Base-by-base conservation (phyloP, 495 filamentous ascomycete genomes). In the Talaromyces liani region DNA sequence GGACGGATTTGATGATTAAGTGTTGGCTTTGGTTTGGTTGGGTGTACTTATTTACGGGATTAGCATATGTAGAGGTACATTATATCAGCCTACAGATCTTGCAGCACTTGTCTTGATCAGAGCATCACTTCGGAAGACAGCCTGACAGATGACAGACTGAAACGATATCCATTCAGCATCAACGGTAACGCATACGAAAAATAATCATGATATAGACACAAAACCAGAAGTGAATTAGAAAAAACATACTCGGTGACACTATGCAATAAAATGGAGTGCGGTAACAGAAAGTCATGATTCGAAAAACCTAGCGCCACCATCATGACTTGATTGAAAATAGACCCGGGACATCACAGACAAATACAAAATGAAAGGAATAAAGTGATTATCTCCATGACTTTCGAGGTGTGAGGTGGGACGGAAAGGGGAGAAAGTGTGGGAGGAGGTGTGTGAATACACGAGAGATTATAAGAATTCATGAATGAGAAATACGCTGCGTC, bases 1-100 rank as follows among this genome's bases (percentile, higher is more conserved):
- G 85, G 88, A 82, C 70, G 91, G 91, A 0, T 87, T 95, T 71
- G 86, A 86, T 39, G 85, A 91, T 63, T 82, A 74, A 39, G 18
- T 27, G 3, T 60, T 47, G 16, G 12, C 41, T 53, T 22, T 34
- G 14, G 16, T 58, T n/a, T 58, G 16, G 27, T 58, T 58, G 3
- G 14, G 6, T 10, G 24, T 49, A 20, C 18, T 22, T 49, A 9
- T 49, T 49, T 20, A 49, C 22, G 45, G 5, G 45, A 49, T 18
- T 41, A 16, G 36, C 36, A 41, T 41, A 16, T 41, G 36, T n/a
- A 41, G 36, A 41, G 5, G 16, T 16, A 41, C 14, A 41, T 3
- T 16, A 16, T 41, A 14, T 49, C 10, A 49, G 16, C n/a, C n/a
- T 20, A 49, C 45, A 8, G 7, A 27, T 27, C 1, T 29, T 56